Evolutionary conservation across 129 eudicot genomes (phyloP).

Genomic region (Glebionis coronaria): DNA sequence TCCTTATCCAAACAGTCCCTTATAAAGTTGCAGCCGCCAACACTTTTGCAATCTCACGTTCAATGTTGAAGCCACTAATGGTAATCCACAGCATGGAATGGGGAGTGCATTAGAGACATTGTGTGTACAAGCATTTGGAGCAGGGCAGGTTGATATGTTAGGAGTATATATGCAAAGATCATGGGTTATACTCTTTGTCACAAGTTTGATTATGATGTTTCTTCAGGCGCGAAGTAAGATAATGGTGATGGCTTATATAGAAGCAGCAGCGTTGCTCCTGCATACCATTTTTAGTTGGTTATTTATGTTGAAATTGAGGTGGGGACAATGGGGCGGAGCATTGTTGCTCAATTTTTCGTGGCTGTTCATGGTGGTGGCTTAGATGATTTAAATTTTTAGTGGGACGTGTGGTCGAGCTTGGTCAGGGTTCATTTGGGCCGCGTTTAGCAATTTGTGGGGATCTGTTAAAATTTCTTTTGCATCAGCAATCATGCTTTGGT

Average conservation of each 20-base stretch:
- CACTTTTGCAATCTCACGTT: no score
- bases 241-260: conserved; percentile 36
- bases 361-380: conserved; percentile 48
- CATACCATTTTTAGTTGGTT: conserved; percentile 38
- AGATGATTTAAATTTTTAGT: no score
- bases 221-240: conserved; percentile 50
- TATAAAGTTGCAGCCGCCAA: no score
- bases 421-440: no score
- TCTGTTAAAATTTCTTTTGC: no score
- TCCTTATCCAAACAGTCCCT: no score
- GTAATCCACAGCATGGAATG: conserved; percentile 41
- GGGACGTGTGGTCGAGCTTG: no score
- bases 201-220: conserved; percentile 27
- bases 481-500: no score
- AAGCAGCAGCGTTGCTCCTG: conserved; percentile 15
- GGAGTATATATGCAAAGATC: conserved; percentile 63
- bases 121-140: conserved; percentile 67
- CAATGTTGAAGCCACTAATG: no score
- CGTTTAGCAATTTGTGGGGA: no score
- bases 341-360: conserved; percentile 31
- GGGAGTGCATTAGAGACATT: conserved; percentile 60
- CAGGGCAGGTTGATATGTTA: conserved; percentile 50
- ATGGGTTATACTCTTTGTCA: conserved; percentile 42
- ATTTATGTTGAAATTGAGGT: conserved; percentile 27
- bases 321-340: conserved; percentile 42